Percentiles rank a stretch among this genome's conserved stretches.
Conservation (phyloP, 2,329 filamentous ascomycete species). For the Clonostachys sp. region DNA sequence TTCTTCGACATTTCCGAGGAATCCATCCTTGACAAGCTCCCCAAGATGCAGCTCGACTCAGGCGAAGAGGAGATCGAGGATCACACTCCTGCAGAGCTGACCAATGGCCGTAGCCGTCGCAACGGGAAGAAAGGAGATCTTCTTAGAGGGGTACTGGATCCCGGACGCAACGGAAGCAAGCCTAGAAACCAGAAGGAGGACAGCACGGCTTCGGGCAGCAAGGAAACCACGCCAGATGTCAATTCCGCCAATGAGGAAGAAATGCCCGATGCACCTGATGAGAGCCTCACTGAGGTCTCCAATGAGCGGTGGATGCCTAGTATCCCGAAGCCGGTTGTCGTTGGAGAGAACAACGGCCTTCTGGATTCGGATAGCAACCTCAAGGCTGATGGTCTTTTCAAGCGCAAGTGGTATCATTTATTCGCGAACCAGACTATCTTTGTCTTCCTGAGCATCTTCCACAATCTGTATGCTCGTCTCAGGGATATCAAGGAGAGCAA, state of each 20-base stretch:
- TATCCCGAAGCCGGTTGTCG: constrained; percentile 50
- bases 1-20: constrained; percentile 76
- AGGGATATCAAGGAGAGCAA: constrained; percentile 79
- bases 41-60: constrained; percentile 64
- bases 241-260: constrained; percentile 77
- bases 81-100: constrained; percentile 64
- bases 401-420: constrained; percentile 78
- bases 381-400: constrained; percentile 76
- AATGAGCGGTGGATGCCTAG: constrained; percentile 63
- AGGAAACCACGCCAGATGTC: constrained; percentile 83
- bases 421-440: constrained; percentile 90
- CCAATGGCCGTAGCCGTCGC: constrained; percentile 63
- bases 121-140: constrained; percentile 76
- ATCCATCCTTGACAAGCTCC: constrained; percentile 60
- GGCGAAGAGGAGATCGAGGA: constrained; percentile 78
- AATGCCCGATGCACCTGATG: constrained; percentile 58
- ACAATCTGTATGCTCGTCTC: constrained; percentile 83
- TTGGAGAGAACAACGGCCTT: constrained; percentile 45
- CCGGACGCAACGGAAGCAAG: constrained; percentile 64
- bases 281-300: constrained; percentile 54
- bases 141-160: constrained; percentile 82
- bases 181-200: constrained; percentile 73
- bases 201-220: constrained; percentile 72
- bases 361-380: constrained; percentile 57
- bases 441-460: constrained; percentile 91